Evolutionary conservation across 164 flowering plant genomes (phyloP).

Genomic region (Berberis thunbergii): DNA sequence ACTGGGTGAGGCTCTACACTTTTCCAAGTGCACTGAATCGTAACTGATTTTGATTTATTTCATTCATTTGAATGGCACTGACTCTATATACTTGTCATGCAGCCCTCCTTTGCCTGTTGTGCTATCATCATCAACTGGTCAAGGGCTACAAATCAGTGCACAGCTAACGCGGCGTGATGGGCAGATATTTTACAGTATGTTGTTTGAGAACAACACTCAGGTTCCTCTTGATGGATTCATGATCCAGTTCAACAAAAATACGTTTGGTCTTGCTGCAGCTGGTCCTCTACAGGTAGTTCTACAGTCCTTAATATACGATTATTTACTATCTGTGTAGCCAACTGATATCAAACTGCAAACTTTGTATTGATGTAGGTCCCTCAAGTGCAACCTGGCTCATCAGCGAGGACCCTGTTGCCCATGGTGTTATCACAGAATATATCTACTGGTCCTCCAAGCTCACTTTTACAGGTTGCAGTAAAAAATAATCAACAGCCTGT

Average conservation of each 20-base stretch:
- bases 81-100: slow-evolving; percentile 15
- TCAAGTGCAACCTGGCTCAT: slow-evolving; percentile 76
- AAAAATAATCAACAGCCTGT: slow-evolving; percentile 98
- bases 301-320: not conserved
- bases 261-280: slow-evolving; percentile 92
- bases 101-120: slow-evolving; percentile 86
- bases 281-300: slow-evolving; percentile 70
- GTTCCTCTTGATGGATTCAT: slow-evolving; percentile 83
- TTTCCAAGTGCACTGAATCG: not conserved
- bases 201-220: slow-evolving; percentile 81
- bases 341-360: not conserved
- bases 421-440: slow-evolving; percentile 82
- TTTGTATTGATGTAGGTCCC: slow-evolving; percentile 48
- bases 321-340: not conserved
- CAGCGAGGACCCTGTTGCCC: slow-evolving; percentile 72
- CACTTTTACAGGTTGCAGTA: slow-evolving; percentile 89
- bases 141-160: slow-evolving; percentile 91
- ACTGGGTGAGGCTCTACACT: slow-evolving; percentile 44
- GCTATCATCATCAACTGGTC: slow-evolving; percentile 72
- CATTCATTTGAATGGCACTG: not conserved
- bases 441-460: slow-evolving; percentile 75
- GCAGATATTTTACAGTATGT: slow-evolving; percentile 79
- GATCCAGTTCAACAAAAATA: slow-evolving; percentile 98
- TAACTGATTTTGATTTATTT: not conserved
- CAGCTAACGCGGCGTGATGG: slow-evolving; percentile 71